Evolutionary conservation across 441 rosid genomes (phyloP), one percentile per base, ranked within the genome.

Genomic region (Pelargonium fulgidum): DNA sequence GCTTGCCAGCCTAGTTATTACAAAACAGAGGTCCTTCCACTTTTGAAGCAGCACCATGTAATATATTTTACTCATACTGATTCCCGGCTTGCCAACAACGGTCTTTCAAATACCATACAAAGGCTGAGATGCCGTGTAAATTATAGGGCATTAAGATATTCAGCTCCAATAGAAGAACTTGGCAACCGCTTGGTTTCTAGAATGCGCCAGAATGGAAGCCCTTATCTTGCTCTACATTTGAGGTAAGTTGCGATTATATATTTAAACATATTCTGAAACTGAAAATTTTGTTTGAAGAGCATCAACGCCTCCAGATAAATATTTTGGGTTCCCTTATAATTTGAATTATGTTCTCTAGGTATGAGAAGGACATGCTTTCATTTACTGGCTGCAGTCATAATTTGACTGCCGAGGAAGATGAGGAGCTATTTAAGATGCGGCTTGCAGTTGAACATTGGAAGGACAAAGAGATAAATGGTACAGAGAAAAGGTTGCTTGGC

Each of bases 351-450:
- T 70, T 41, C 44, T 26, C 11, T 76, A 93, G 98, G 88, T 91
- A 90, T 68, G 98, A 93, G 83, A 93, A 89, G 76, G 98, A 93
- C 78, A 91, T 91, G 98, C 88, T 93, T 73, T 93, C 97, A 77
- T 93, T 91, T 77, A 91, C 97, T 1, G 97, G 98, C 68, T 93
- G 98, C 72, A 89, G 97, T 79, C 92, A 90, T 68, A 82, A 79
- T 75, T 85, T 92, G 84, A 89, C 85, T 16, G 73, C 81, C 41
- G 90, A 85, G 81, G 98, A 93, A 81, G 94, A 85, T 69, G 91
- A 81, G 62, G 97, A 93, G 77, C 81, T 93, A 63, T 79, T 79
- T 0, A 83, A 64, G 79, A 89, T 93, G 98, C 83, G 91, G 20
- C 87, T 86, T 77, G 92, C 88, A 75, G 92, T 88, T 64, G 74